Conservation (phyloP, 1,284 basidiomycete species). For the Abortiporus biennis region DNA sequence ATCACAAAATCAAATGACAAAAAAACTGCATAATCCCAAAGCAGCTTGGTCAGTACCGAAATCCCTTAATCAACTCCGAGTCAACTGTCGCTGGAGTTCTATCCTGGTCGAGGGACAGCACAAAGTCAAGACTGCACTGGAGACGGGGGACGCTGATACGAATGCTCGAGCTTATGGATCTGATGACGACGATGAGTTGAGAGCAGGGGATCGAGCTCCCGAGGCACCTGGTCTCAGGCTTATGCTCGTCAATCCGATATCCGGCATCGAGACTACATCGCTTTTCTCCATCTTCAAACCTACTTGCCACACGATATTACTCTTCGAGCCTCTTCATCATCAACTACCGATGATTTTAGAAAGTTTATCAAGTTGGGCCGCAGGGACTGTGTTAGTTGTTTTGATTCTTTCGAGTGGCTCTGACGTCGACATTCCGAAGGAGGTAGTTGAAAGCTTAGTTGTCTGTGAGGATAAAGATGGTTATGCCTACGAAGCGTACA, state of each 20-base stretch:
- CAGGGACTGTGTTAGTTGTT: not conserved
- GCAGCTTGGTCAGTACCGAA: not conserved
- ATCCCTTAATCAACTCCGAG: slow-evolving; percentile 30
- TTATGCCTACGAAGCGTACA: not conserved
- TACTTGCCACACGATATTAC: not conserved
- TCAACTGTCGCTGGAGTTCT: slow-evolving; percentile 39
- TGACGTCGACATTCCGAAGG: no score
- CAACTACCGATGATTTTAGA: not conserved
- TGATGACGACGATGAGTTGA: slow-evolving; percentile 15
- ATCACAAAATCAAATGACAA: slow-evolving; percentile 6
- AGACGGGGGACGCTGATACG: not conserved
- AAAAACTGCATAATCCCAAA: not conserved
- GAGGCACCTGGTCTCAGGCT: slow-evolving; percentile 28
- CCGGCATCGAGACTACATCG: not conserved
- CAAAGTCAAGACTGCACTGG: not conserved
- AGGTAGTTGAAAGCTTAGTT: no score
- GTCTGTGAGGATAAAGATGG: not conserved
- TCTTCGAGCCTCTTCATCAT: not conserved
- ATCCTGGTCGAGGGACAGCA: slow-evolving; percentile 29
- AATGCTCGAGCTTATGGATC: not conserved
- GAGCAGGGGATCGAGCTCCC: slow-evolving; percentile 38
- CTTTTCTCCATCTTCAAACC: not conserved
- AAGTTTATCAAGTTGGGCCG: not conserved
- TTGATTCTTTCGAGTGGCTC: not conserved
- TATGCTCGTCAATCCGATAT: not conserved